phyloP scores from a whole-genome alignment of 345 rosid species.

The Clausena lansium region DNA sequence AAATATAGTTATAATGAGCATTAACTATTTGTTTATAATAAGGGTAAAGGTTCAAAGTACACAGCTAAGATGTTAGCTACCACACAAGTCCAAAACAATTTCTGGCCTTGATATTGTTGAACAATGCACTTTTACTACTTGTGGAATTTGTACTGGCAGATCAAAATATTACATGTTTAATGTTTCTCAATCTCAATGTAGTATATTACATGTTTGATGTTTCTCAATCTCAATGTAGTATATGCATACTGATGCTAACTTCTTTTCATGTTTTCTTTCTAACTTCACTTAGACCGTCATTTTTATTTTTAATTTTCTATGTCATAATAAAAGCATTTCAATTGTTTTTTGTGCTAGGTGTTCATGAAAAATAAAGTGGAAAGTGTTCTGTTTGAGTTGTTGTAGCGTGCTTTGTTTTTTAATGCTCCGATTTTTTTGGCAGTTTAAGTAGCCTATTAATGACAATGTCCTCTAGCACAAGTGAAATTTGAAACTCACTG shows the following conservation, averaged over 20 bases:
- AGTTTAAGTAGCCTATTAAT: too few relatives aligned
- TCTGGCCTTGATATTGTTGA: not conserved
- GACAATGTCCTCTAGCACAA: too few relatives aligned
- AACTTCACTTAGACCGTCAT: not conserved
- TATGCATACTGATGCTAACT: not conserved
- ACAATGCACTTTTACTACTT: not conserved
- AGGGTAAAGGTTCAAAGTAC: not conserved
- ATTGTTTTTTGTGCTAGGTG: slow-evolving; percentile 28
- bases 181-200: too few relatives aligned
- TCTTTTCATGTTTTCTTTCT: not conserved
- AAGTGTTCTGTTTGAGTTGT: too few relatives aligned
- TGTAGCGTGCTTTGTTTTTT: too few relatives aligned
- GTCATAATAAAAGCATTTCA: not conserved
- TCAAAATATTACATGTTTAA: not conserved
- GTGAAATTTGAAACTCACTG: too few relatives aligned
- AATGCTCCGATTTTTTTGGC: too few relatives aligned
- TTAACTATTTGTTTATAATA: not conserved
- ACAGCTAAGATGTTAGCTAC: not conserved
- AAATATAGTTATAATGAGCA: not conserved
- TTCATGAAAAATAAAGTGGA: too few relatives aligned
- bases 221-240: not conserved
- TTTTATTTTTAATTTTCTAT: not conserved
- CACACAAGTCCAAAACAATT: not conserved
- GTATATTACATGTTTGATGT: too few relatives aligned
- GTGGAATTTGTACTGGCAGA: not conserved